Conservation (phyloP, 345 rosid genomes). For the Odontarrhena argentea region DNA sequence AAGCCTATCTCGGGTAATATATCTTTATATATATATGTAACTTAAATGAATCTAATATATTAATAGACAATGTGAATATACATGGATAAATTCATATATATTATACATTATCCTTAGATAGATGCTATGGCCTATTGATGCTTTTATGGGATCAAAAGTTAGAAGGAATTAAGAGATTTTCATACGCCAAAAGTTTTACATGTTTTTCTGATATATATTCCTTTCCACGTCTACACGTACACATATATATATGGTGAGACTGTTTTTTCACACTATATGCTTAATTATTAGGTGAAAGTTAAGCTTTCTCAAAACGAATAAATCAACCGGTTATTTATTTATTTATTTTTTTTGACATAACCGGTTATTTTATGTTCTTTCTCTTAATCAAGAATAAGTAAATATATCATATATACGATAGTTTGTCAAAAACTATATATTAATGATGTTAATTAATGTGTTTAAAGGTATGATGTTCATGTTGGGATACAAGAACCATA, state of each 20-base stretch:
- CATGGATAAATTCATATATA: constrained; percentile 2
- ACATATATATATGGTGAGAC: neutral
- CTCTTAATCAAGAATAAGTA: neutral
- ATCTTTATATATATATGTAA: neutral
- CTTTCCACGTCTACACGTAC: neutral
- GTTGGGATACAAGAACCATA: constrained; percentile 75
- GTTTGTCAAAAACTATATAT: neutral
- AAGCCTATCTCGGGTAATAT: constrained; percentile 81
- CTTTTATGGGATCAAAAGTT: constrained; percentile 36
- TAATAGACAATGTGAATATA: neutral
- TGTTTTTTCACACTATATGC: neutral
- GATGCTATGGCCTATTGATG: constrained; percentile 31
- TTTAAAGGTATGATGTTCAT: constrained; percentile 73
- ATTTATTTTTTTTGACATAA: no score
- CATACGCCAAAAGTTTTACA: constrained; percentile 31
- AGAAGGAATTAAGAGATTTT: constrained; percentile 20
- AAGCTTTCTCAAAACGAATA: neutral
- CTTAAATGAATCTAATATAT: neutral
- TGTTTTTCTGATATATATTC: neutral
- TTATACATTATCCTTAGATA: neutral
- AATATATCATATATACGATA: neutral
- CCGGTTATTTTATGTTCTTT: neutral
- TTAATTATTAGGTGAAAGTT: neutral
- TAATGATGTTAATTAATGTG: constrained; percentile 6
- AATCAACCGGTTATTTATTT: neutral